Percentiles rank a stretch among this genome's conserved stretches.
Evolutionary conservation across 1,284 basidiomycete genomes (phyloP).

Genomic region (Tylopilus microsporus): DNA sequence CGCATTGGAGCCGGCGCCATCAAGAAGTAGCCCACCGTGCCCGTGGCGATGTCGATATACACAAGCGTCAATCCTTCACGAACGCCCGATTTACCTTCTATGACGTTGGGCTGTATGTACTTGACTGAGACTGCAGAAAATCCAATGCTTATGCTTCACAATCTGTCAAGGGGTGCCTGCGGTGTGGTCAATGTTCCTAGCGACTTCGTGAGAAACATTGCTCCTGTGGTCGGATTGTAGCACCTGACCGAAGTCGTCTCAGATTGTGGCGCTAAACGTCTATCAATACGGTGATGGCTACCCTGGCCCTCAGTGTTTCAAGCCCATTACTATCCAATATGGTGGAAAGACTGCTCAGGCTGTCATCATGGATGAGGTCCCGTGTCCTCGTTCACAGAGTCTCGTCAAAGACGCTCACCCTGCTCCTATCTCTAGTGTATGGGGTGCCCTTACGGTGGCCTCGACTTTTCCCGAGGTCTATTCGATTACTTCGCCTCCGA

Average conservation of each 20-base stretch:
- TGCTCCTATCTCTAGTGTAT: constrained; percentile 47
- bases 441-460: constrained; percentile 63
- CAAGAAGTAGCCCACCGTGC: constrained; percentile 43
- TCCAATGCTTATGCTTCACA: constrained; percentile 4
- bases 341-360: constrained; percentile 61
- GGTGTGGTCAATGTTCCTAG: constrained; percentile 41
- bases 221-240: neutral
- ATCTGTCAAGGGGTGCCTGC: constrained; percentile 47
- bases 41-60: constrained; percentile 35
- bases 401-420: constrained; percentile 3
- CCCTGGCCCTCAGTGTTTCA: constrained; percentile 59
- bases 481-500: constrained; percentile 58
- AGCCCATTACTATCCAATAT: constrained; percentile 60
- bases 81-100: constrained; percentile 48
- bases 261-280: constrained; percentile 45
- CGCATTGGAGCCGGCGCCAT: constrained; percentile 38
- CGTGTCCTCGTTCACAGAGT: constrained; percentile 15
- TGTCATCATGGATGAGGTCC: constrained; percentile 62
- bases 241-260: constrained; percentile 7
- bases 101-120: constrained; percentile 50
- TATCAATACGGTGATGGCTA: constrained; percentile 54
- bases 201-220: constrained; percentile 47
- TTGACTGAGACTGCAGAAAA: neutral
- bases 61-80: constrained; percentile 32
- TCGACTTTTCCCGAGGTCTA: constrained; percentile 75